Conservation (phyloP, 73 alveolate genomes). For the Chromera velia region DNA sequence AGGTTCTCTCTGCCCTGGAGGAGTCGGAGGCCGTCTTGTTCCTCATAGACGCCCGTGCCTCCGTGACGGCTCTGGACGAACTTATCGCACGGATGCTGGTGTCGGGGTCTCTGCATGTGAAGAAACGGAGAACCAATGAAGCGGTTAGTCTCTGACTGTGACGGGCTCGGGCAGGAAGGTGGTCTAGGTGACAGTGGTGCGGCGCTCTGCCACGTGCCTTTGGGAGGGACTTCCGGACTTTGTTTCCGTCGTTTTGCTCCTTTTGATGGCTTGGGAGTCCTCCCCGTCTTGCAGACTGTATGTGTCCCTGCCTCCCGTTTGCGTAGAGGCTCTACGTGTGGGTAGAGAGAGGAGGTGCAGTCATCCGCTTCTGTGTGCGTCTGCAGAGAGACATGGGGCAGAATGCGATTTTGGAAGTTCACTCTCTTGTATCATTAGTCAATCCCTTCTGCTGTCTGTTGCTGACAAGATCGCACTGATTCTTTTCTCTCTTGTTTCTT, state of each 20-base stretch:
- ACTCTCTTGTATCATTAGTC: not conserved
- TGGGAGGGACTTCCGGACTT: no score
- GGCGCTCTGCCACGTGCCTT: no score
- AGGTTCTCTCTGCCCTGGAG: not conserved
- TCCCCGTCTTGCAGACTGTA: no score
- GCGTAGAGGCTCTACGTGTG: constrained; percentile 31
- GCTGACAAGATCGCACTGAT: constrained; percentile 21
- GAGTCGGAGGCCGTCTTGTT: constrained; percentile 31
- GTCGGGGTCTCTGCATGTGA: not conserved
- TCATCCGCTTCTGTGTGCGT: not conserved
- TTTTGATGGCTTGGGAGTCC: no score
- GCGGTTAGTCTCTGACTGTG: not conserved
- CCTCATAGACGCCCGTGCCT: constrained; percentile 37
- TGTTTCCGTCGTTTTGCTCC: no score
- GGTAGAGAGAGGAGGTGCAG: constrained; percentile 20
- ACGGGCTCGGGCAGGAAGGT: not conserved
- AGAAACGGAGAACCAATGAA: not conserved
- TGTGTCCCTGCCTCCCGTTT: constrained; percentile 7
- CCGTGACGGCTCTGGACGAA: constrained; percentile 1
- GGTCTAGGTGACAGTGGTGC: constrained; percentile 20
- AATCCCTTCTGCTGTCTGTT: constrained; percentile 17
- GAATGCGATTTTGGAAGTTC: not conserved
- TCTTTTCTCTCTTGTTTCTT: not conserved
- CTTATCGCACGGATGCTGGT: not conserved
- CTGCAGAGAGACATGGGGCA: not conserved